Percentiles rank a stretch among this genome's conserved stretches.
These are phyloP conservation scores for Penicillium olsonii DNA, from an alignment of 2,329 filamentous ascomycete species.

Conservation along the genomic window DNA sequence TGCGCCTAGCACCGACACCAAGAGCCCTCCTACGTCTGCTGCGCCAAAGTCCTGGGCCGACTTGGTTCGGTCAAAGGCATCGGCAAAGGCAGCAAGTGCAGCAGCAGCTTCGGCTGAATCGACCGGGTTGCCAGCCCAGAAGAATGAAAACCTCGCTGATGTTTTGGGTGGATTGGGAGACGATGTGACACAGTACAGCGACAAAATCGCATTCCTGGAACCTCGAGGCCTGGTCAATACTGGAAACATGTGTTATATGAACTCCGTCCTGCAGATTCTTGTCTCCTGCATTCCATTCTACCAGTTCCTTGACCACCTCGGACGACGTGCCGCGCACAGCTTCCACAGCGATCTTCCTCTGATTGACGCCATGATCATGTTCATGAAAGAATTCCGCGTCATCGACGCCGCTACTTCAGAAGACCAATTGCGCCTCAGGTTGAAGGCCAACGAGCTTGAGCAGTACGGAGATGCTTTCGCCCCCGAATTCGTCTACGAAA, in stretches of 20 bases:
- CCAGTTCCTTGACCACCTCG: constrained; percentile 84
- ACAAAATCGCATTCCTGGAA: constrained; percentile 80
- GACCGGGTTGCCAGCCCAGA: constrained; percentile 48
- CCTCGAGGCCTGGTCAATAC: constrained; percentile 93
- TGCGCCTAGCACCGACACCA: constrained; percentile 22
- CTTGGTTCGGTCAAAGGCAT: constrained; percentile 58
- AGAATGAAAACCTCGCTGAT: constrained; percentile 69
- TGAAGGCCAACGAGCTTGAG: constrained; percentile 83
- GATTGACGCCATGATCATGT: constrained; percentile 95
- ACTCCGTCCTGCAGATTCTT: constrained; percentile 95
- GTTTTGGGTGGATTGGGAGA: constrained; percentile 74
- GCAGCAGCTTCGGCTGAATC: constrained; percentile 30
- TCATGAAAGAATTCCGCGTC: constrained; percentile 86
- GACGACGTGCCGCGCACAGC: constrained; percentile 79
- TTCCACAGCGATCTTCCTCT: constrained; percentile 95
- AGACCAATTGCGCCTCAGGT: constrained; percentile 69
- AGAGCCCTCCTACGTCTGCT: constrained; percentile 44
- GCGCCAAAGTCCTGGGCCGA: constrained; percentile 70
- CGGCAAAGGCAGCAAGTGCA: constrained; percentile 32
- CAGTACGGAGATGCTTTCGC: constrained; percentile 88
- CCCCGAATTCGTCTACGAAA: constrained; percentile 93
- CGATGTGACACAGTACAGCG: constrained; percentile 55
- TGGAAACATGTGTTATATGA: constrained; percentile 99
- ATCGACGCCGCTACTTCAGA: constrained; percentile 76
- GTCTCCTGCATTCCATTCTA: constrained; percentile 94